Base-by-base conservation (phyloP, 1,139 yeast species). In the Taiozyma sp. region DNA sequence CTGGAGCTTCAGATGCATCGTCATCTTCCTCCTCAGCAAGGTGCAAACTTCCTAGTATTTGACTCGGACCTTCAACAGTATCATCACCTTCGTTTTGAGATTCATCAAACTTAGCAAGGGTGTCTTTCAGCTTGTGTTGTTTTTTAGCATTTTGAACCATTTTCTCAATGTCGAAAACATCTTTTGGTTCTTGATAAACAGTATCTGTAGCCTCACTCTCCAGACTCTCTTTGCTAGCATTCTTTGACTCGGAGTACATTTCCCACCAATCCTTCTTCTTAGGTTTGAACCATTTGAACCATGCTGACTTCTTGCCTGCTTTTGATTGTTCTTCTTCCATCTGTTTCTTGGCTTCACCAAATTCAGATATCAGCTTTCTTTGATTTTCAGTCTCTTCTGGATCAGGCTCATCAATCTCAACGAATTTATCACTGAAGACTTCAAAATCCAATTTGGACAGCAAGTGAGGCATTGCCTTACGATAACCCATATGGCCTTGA, bases 401-500 rank as follows among this genome's bases (percentile, higher is more conserved):
- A 67, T 93, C 97, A 0, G 97, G 96, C 62, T 93, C 97, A 64
- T 92, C 98, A 57, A 95, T 92, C 68, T 95, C 99, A 16, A 88
- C 85, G 66, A 95, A 93, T 65, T 92, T 96, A 57, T 93, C 99
- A 58, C 87, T 82, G 48, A 91, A 68, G 3, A 93, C 88, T 55
- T 89, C 87, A 84, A 96, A 88, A 10, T 89, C 91, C 44, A 88
- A 65, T 47, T 71, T 70, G 57, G 79, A 78, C 58, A 95, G 68
- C 48, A 95, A 75, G 59, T 80, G 81, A 1, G 99, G 99, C 76
- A 95, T 90, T 13, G 91, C 92, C 57, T 86, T 87, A 73, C 99
- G 87, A 69, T 95, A 95, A 7, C 89, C 88, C 97, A 95, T 90
- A 70, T 95, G 99, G 0, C 99, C 99, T 54, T 87, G 93, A 2